phyloP scores from a whole-genome alignment of 768 basidiomycete genomes.

The Lentinus brumalis region DNA sequence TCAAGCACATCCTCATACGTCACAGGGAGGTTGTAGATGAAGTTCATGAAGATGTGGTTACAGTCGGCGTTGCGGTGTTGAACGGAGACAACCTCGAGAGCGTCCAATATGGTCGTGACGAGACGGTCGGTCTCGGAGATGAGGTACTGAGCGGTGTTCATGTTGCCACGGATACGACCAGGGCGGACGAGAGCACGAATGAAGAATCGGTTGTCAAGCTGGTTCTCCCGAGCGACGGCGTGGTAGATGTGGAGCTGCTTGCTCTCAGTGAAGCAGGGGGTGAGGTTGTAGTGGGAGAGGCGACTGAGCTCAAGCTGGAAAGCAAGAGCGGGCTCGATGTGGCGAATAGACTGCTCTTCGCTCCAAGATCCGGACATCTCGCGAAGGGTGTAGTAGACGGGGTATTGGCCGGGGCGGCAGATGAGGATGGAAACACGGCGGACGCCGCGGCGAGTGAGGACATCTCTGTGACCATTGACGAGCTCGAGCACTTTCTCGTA shows the following conservation, averaged over 20 bases:
- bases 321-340: conserved; percentile 96
- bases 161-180: conserved; percentile 86
- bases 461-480: conserved; percentile 63
- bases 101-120: conserved; percentile 91
- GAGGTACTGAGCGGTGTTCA: conserved; percentile 97
- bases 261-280: conserved; percentile 94
- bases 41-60: conserved; percentile 99
- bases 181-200: conserved; percentile 95
- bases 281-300: conserved; percentile 94
- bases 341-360: conserved; percentile 95
- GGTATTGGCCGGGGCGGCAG: conserved; percentile 90
- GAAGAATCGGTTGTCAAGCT: conserved; percentile 98
- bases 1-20: conserved; percentile 96
- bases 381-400: conserved; percentile 91
- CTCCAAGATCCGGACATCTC: conserved; percentile 74
- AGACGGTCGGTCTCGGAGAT: conserved; percentile 98
- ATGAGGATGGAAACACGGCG: conserved; percentile 91
- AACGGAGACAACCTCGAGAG: conserved; percentile 90
- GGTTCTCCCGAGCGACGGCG: conserved; percentile 92
- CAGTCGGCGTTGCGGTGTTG: conserved; percentile 92
- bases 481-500: conserved; percentile 70
- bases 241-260: conserved; percentile 99
- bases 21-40: conserved; percentile 94
- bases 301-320: conserved; percentile 98
- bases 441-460: conserved; percentile 76